Evolutionary conservation across 2,329 filamentous ascomycete genomes (phyloP).

Genomic region (Passalora sequoiae): DNA sequence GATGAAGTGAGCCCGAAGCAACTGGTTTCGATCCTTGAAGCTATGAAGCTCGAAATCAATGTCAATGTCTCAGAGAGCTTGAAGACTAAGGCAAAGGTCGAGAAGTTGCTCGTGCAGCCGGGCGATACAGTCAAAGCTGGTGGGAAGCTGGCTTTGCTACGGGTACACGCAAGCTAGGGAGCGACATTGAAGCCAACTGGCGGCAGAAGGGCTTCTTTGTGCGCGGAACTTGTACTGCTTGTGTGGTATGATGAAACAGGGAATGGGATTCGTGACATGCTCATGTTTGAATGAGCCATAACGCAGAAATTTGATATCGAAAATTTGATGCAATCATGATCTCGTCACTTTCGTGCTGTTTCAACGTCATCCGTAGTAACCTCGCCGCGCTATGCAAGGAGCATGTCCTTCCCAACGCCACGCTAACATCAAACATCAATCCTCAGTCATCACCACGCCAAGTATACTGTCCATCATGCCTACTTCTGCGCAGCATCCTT

Average conservation of each 20-base stretch:
- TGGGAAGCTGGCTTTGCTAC: constrained; percentile 1
- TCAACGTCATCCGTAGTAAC: too few species aligned
- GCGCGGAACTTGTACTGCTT: too few species aligned
- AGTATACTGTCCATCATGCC: background rate
- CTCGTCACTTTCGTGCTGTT: too few species aligned
- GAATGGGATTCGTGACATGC: too few species aligned
- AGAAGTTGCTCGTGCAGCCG: constrained; percentile 41
- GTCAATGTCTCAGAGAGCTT: constrained; percentile 37
- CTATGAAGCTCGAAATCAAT: constrained; percentile 46
- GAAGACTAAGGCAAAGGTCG: constrained; percentile 29
- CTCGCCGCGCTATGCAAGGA: too few species aligned
- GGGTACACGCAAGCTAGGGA: background rate
- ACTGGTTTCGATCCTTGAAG: constrained; percentile 41
- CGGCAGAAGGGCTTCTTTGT: too few species aligned
- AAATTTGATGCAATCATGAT: too few species aligned
- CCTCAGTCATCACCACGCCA: too few species aligned
- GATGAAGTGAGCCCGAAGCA: constrained; percentile 33
- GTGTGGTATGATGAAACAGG: too few species aligned
- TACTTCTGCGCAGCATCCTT: constrained; percentile 24
- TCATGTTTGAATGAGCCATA: too few species aligned
- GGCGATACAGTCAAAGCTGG: constrained; percentile 15
- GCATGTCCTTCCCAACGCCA: background rate
- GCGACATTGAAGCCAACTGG: too few species aligned
- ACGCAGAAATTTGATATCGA: too few species aligned
- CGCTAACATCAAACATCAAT: constrained; percentile 1